These are phyloP conservation scores for Cryphonectria parasitica DNA, from an alignment of 2,329 filamentous ascomycete species.

Conservation along the genomic window DNA sequence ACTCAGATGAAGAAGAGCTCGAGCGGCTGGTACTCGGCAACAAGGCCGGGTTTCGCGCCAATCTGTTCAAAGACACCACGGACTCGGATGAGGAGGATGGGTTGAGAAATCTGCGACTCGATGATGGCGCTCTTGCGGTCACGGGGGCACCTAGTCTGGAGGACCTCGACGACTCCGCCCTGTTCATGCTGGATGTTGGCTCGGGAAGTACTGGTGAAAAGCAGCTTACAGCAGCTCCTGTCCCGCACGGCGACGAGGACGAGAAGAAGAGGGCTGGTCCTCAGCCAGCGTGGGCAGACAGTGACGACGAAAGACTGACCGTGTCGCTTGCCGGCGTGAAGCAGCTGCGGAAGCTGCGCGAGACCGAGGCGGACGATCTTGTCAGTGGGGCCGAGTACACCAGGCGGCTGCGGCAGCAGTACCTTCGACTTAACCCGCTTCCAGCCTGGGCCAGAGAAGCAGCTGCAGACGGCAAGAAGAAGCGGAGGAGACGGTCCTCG, in stretches of 20 bases:
- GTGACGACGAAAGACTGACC: slow-evolving; percentile 86
- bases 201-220: slow-evolving; percentile 45
- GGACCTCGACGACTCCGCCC: slow-evolving; percentile 73
- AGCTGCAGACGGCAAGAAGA: slow-evolving; percentile 50
- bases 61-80: slow-evolving; percentile 64
- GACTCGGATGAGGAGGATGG: slow-evolving; percentile 42
- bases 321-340: slow-evolving; percentile 79
- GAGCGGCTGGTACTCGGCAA: slow-evolving; percentile 90
- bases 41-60: slow-evolving; percentile 76
- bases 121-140: slow-evolving; percentile 33
- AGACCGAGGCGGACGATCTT: slow-evolving; percentile 81
- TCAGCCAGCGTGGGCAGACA: slow-evolving; percentile 84
- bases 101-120: slow-evolving; percentile 39
- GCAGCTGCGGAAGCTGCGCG: slow-evolving; percentile 80
- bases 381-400: slow-evolving; percentile 87
- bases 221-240: slow-evolving; percentile 37
- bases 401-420: slow-evolving; percentile 78
- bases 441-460: slow-evolving; percentile 63
- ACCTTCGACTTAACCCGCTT: slow-evolving; percentile 61
- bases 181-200: slow-evolving; percentile 82
- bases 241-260: slow-evolving; percentile 27
- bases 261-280: slow-evolving; percentile 37
- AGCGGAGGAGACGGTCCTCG: slow-evolving; percentile 56
- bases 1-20: slow-evolving; percentile 81
- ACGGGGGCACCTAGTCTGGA: slow-evolving; percentile 32